A percentile compares a stretch with the other conserved stretches of the same genome.
Evolutionary conservation across 306 rosid genomes (phyloP).

Genomic region (Clitoria ternatea): DNA sequence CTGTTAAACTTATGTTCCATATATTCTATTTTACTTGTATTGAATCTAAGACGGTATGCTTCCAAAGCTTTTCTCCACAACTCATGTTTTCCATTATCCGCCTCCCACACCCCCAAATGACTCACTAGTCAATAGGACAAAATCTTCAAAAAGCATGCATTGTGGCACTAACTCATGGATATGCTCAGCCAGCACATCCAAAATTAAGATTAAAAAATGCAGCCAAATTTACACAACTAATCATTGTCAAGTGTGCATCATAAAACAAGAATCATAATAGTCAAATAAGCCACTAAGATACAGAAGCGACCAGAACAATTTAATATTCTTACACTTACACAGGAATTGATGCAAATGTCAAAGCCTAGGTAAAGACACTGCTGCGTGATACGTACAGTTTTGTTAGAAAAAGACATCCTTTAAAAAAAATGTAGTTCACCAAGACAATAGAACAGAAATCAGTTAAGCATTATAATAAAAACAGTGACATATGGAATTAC

Average conservation of each 20-base stretch:
- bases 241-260: background rate
- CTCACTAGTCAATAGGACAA: background rate
- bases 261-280: background rate
- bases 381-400: background rate
- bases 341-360: background rate
- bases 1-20: background rate
- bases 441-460: background rate
- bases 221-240: background rate
- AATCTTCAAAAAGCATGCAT: background rate
- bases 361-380: background rate
- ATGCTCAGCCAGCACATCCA: background rate
- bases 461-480: conserved; percentile 14
- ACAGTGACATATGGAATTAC: background rate
- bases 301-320: background rate
- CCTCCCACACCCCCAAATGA: background rate
- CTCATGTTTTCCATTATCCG: background rate
- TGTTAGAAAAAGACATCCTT: background rate
- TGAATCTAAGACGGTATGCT: background rate
- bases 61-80: background rate
- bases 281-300: background rate
- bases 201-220: background rate
- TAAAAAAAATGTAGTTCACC: background rate
- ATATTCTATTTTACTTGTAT: background rate
- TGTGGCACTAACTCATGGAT: background rate
- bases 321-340: background rate